Evolutionary conservation across 371 early-diverging fungal species (phyloP).

Genomic region (Umbelopsis sp.): DNA sequence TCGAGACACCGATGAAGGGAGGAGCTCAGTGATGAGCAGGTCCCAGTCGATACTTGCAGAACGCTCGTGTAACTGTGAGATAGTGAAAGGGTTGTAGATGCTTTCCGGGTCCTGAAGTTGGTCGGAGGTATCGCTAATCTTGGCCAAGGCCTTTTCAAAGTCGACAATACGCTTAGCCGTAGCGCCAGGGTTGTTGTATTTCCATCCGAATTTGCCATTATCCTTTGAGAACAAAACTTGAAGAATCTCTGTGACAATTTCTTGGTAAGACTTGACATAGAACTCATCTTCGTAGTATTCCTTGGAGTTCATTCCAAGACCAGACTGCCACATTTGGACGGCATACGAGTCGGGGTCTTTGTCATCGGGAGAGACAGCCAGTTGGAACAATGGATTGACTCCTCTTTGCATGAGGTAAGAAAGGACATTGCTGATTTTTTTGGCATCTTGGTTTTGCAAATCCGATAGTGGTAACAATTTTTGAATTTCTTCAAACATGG

Average conservation of each 20-base stretch:
- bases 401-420: constrained; percentile 21
- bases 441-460: constrained; percentile 12
- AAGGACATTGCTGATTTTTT: constrained; percentile 23
- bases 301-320: constrained; percentile 54
- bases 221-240: constrained; percentile 32
- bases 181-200: constrained; percentile 32
- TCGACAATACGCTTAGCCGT: constrained; percentile 52
- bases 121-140: constrained; percentile 15
- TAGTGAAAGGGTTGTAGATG: constrained; percentile 53
- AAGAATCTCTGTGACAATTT: constrained; percentile 35
- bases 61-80: constrained; percentile 32
- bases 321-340: constrained; percentile 42
- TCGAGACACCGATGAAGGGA: constrained; percentile 25
- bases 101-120: constrained; percentile 31
- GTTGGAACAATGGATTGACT: constrained; percentile 32
- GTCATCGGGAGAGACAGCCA: constrained; percentile 36
- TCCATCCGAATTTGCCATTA: constrained; percentile 40
- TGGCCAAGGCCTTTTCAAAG: constrained; percentile 55
- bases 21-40: constrained; percentile 27
- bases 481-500: constrained; percentile 40
- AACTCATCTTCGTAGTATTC: constrained; percentile 53
- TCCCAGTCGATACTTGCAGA: constrained; percentile 53
- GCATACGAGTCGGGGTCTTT: constrained; percentile 48
- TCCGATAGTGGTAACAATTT: constrained; percentile 21
- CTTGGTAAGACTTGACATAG: constrained; percentile 33